Percentiles rank a stretch among this genome's conserved stretches.
These are phyloP conservation scores for Somion occarium DNA, from an alignment of 1,284 basidiomycete species.

Conservation along the genomic window DNA sequence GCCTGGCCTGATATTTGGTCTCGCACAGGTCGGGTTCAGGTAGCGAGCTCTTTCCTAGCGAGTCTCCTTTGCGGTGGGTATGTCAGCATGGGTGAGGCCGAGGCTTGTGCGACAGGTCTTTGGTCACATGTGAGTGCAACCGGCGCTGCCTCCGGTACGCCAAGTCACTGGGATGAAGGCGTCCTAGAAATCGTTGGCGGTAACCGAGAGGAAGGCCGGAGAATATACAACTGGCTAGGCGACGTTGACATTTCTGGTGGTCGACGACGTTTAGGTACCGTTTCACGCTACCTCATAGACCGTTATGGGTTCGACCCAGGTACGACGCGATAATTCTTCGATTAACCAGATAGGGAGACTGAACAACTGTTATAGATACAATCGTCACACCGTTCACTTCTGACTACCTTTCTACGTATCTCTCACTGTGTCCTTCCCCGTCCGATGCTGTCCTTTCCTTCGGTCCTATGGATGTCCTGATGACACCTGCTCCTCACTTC, in stretches of 20 bases:
- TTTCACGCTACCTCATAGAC: slow-evolving; percentile 72
- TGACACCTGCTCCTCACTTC: slow-evolving; percentile 69
- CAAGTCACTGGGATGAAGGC: slow-evolving; percentile 71
- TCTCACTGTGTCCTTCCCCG: slow-evolving; percentile 66
- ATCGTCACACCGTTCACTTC: slow-evolving; percentile 72
- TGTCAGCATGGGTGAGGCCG: slow-evolving; percentile 67
- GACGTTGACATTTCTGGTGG: slow-evolving; percentile 61
- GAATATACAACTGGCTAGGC: slow-evolving; percentile 69
- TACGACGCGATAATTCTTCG: slow-evolving; percentile 26
- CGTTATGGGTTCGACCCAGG: slow-evolving; percentile 77
- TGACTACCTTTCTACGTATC: slow-evolving; percentile 68
- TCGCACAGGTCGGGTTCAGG: slow-evolving; percentile 61
- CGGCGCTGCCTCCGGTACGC: slow-evolving; percentile 24
- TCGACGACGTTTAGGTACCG: slow-evolving; percentile 55
- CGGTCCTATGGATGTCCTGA: slow-evolving; percentile 72
- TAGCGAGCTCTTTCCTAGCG: slow-evolving; percentile 68
- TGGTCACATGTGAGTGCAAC: slow-evolving; percentile 46
- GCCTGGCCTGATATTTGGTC: slow-evolving; percentile 72
- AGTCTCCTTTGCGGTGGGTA: slow-evolving; percentile 69
- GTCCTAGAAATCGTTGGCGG: slow-evolving; percentile 75
- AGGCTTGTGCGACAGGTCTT: slow-evolving; percentile 72
- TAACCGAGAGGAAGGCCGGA: slow-evolving; percentile 61
- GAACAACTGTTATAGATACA: slow-evolving; percentile 43
- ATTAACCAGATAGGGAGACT: slow-evolving; percentile 1
- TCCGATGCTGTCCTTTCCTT: slow-evolving; percentile 70